Base-by-base conservation (phyloP, 2,329 filamentous ascomycete species). In the Botrytis medusae region DNA sequence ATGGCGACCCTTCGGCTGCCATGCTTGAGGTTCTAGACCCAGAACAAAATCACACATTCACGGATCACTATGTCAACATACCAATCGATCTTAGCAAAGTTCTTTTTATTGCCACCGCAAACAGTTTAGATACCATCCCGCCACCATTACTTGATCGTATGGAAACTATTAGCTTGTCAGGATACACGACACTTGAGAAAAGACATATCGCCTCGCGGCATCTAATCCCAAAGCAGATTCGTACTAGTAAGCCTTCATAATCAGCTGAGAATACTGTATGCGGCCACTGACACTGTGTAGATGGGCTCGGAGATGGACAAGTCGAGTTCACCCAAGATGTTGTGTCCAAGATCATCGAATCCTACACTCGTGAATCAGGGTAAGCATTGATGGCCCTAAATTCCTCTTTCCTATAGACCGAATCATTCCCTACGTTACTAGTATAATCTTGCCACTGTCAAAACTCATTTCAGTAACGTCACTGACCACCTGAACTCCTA, bases 11-110 rank as follows among this genome's bases (percentile, higher is more conserved):
- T 5, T 97, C 94, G 32, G 96, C 96, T 34, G 96, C 96, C 14
- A 98, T 99, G 95, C 90, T 99, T 22, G 96, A 99, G 82, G 96
- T 99, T 18, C 87, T 99, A 63, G 96, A 99, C 80, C 96, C 96
- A 0, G 96, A 99, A 82, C 96, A 99, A 84, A 99, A 99, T 81
- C 89, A 97, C 82, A 92, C 90, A 16, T 99, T 99, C 83, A 93
- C 91, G 44, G 96, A 99, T 81, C 96, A 99, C 83, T 99, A 98
- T 82, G 90, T 99, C 81, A 95, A 95, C 79, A 94, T 98, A 75
- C 95, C 96, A 0, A 93, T 98, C 77, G 96, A 99, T 81, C 87
- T 99, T 32, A 97, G 94, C 84, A 98, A 97, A 83, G 93, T 99
- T 34, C 87, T 99, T 18, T 99, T 99, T 84, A 97, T 99, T 79